Base-by-base conservation (phyloP, 177 flowering plant genomes). In the Vitis hybrid region DNA sequence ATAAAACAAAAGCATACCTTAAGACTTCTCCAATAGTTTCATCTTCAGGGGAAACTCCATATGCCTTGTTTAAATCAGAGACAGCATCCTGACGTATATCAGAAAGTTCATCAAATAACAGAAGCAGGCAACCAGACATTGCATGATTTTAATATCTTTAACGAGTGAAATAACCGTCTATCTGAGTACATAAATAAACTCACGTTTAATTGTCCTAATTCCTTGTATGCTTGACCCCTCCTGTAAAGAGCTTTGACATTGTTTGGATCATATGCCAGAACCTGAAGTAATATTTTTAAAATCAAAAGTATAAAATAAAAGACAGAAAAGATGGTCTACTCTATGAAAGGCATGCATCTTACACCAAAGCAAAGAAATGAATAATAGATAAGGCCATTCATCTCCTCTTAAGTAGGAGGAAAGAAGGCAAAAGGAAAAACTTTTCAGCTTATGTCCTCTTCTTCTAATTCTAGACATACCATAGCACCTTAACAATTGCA, bases 241-340 rank as follows among this genome's bases (percentile, higher is more conserved):
- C 99, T 85, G 76, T 96, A 96, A 64, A 93, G 92, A 72, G 99
- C 99, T 79, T 96, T 96, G 69, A 89, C 87, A 86, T 93, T 96
- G 68, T 78, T 82, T 12, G 80, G 75, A 76, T 96, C 99, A 81
- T 82, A 79, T 21, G 81, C 80, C 87, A 93, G 82, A 30, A 91
- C 96, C 99, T 95, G 84, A 60, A 72, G 69, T 51, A 61, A 62
- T 40, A 70, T 4, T 27, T 32, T 32, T 48, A 30, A 55, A 27
- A 21, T 6, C 18, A 66, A 64, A 16, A 3, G 27, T 16, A 11
- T 51, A 54, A 35, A 50, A 61, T 6, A 70, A 60, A 19, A 35
- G 24, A 15, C 52, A 32, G 40, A 61, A 27, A 27, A 27, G 30
- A 27, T 27, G 30, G 30, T 27, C 30, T 27, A 27, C 30, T 27